Base-by-base conservation (phyloP, 179 eudicot genomes). In the Beta lomatogona region DNA sequence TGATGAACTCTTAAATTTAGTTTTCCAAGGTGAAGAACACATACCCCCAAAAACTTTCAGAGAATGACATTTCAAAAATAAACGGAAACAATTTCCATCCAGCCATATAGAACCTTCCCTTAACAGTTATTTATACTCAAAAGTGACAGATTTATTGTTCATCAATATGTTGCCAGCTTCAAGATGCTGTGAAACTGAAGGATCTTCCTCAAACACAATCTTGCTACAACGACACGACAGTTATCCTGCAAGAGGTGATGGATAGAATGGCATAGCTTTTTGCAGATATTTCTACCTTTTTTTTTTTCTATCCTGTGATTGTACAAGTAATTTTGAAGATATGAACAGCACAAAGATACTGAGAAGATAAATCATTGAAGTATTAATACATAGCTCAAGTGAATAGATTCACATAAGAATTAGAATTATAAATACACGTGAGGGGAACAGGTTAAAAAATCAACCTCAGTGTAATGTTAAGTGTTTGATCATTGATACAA, bases 201-300 rank as follows among this genome's bases (percentile, higher is more conserved):
- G 90, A 88, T 70, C 78, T 89, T 73, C 77, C 92, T 18, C 87
- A 59, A 85, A 94, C 90, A 77, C 80, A 87, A 68, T 80, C 89
- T 3, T 82, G 67, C 73, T 93, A 94, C 78, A 77, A 81, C 84
- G 89, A 89, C 61, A 94, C 97, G 3, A 82, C 92, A 4, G 75
- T 86, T 22, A 71, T 91, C 80, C 88, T 94, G 69, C 91, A 94
- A 80, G 97, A 94, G 82, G 98, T 93, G 83, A 94, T 90, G 96
- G 83, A 71, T 44, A 77, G 87, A 82, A 88, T 90, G 93, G 81
- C 85, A 48, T 82, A 79, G 66, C 46, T 53, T 5, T 21, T 63
- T 7, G 61, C 19, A 3, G 63, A 18, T 31, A 57, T 5, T 74
- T 68, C 12, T 50, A 25, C 2, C 44, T 58, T 12, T 46, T 1